These are phyloP conservation scores for Thermochaetoides thermophila DNA, from an alignment of 495 filamentous ascomycete genomes.

Conservation along the genomic window DNA sequence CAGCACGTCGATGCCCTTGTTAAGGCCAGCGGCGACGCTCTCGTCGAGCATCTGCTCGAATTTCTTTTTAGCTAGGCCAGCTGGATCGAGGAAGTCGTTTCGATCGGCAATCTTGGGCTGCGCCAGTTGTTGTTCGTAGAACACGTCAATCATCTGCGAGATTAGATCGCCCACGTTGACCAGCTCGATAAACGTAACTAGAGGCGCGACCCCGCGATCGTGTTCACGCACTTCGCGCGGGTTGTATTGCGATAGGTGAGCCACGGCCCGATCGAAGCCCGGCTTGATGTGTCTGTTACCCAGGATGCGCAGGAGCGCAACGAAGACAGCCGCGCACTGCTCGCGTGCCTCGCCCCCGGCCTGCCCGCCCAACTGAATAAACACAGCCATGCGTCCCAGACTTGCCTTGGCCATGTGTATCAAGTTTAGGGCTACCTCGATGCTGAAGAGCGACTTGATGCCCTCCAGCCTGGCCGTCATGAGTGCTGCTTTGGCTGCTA, in stretches of 20 bases:
- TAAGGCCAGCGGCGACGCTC: constrained; percentile 85
- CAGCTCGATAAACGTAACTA: constrained; percentile 92
- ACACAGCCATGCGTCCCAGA: constrained; percentile 70
- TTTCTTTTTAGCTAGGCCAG: constrained; percentile 86
- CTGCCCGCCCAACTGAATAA: constrained; percentile 63
- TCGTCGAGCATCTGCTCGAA: constrained; percentile 99
- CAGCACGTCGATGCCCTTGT: constrained; percentile 93
- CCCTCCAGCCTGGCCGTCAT: constrained; percentile 91
- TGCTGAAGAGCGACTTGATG: constrained; percentile 86
- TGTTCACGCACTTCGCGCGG: constrained; percentile 72
- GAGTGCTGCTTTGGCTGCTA: constrained; percentile 89
- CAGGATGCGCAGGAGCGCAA: constrained; percentile 65
- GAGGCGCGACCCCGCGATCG: constrained; percentile 63
- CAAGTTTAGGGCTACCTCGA: constrained; percentile 81
- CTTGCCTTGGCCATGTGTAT: constrained; percentile 84
- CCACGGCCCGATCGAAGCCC: constrained; percentile 84
- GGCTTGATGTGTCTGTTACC: constrained; percentile 76
- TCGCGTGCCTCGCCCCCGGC: constrained; percentile 71
- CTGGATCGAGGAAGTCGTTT: constrained; percentile 87
- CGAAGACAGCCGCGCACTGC: constrained; percentile 85
- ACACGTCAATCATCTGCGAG: constrained; percentile 97
- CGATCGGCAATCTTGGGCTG: constrained; percentile 69
- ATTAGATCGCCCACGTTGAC: constrained; percentile 98
- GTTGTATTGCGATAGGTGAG: constrained; percentile 82
- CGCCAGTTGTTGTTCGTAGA: constrained; percentile 90